Percentiles rank a stretch among this genome's conserved stretches.
Evolutionary conservation across 2,329 filamentous ascomycete species (phyloP).

Genomic region (Xylariaceae sp.): DNA sequence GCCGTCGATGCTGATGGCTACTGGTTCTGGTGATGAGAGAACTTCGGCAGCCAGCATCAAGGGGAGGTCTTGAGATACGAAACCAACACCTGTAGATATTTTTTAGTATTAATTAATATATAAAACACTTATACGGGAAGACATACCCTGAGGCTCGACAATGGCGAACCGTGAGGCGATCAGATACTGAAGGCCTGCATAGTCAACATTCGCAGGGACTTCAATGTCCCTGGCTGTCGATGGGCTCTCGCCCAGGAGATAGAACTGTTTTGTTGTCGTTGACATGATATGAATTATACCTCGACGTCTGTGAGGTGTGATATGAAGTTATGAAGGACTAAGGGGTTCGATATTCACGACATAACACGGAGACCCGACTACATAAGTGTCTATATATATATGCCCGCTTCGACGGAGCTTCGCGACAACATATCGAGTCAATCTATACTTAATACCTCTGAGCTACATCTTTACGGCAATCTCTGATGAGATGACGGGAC

Average conservation of each 20-base stretch:
- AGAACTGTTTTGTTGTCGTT: conserved; percentile 36
- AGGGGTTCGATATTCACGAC: background rate
- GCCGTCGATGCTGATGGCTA: conserved; percentile 46
- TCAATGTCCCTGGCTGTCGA: conserved; percentile 36
- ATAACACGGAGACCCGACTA: background rate
- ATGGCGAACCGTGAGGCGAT: conserved; percentile 41
- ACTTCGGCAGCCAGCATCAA: conserved; percentile 36
- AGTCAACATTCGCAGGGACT: conserved; percentile 32
- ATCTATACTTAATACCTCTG: no score
- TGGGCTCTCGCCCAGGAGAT: conserved; percentile 39
- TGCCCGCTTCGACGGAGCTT: background rate
- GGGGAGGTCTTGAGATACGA: conserved; percentile 30
- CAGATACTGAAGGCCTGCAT: conserved; percentile 36
- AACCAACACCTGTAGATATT: conserved; percentile 33
- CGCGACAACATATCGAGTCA: background rate
- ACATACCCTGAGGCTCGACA: conserved; percentile 38
- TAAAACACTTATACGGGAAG: background rate
- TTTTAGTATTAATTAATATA: no score
- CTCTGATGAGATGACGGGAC: no score
- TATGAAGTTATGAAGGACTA: background rate
- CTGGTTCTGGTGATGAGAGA: conserved; percentile 29
- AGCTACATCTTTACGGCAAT: no score
- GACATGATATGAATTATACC: conserved; percentile 28
- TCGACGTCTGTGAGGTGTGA: background rate
- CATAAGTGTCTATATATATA: background rate